A percentile compares a stretch with the other conserved stretches of the same genome.
These are phyloP conservation scores for Xylaria sp. DNA, from an alignment of 2,329 filamentous ascomycete species.

Conservation along the genomic window DNA sequence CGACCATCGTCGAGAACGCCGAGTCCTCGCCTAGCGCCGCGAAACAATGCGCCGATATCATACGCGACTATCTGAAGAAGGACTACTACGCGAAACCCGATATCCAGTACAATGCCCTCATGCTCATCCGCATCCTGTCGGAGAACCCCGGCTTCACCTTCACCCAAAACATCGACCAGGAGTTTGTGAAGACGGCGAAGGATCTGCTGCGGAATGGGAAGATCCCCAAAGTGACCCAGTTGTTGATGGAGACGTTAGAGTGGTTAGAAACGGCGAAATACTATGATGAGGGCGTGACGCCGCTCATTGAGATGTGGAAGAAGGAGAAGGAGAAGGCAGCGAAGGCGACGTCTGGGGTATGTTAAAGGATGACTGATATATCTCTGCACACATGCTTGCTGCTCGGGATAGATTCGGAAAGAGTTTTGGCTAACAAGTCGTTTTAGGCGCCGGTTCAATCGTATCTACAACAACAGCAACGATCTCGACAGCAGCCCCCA, in stretches of 20 bases:
- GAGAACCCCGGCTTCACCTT: slow-evolving; percentile 91
- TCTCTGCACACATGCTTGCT: neutral
- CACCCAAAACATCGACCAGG: slow-evolving; percentile 81
- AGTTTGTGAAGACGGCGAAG: slow-evolving; percentile 73
- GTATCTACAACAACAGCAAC: slow-evolving; percentile 4
- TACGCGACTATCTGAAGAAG: slow-evolving; percentile 75
- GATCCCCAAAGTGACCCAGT: slow-evolving; percentile 75
- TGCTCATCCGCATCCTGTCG: slow-evolving; percentile 85
- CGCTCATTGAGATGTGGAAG: slow-evolving; percentile 80
- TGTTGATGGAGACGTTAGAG: slow-evolving; percentile 81
- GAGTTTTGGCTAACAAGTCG: slow-evolving; percentile 13
- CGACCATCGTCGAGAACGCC: slow-evolving; percentile 87
- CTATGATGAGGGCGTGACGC: slow-evolving; percentile 66
- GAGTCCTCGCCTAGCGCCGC: slow-evolving; percentile 87
- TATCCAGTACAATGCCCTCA: slow-evolving; percentile 91
- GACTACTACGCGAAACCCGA: slow-evolving; percentile 61
- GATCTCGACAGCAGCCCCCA: neutral
- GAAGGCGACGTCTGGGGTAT: slow-evolving; percentile 44
- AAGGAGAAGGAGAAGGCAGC: slow-evolving; percentile 70
- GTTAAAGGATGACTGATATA: slow-evolving; percentile 2
- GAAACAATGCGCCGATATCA: slow-evolving; percentile 69
- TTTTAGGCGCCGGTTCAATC: slow-evolving; percentile 9
- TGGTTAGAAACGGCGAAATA: slow-evolving; percentile 66
- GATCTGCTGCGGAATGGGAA: slow-evolving; percentile 64
- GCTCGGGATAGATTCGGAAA: slow-evolving; percentile 12